A percentile compares a stretch with the other conserved stretches of the same genome.
These are phyloP conservation scores for Solanum chilense DNA, from an alignment of 257 asterid genomes.

Conservation along the genomic window DNA sequence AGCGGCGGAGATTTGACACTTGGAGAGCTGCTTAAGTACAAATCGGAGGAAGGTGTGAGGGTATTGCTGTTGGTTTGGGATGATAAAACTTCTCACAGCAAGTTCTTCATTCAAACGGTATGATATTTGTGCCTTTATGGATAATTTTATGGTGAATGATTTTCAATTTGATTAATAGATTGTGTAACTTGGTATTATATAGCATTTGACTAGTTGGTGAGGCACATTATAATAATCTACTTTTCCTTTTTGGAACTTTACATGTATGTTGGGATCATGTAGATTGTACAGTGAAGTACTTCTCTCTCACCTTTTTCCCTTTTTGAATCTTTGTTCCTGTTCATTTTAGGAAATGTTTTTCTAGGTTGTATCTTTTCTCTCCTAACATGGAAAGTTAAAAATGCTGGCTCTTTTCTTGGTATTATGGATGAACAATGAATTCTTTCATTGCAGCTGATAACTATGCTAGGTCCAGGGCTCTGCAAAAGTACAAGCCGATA, in stretches of 20 bases:
- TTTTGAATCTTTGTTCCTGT: background rate
- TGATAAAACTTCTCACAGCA: conserved; percentile 90
- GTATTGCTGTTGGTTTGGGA: conserved; percentile 95
- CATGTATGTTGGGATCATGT: background rate
- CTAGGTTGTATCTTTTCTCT: background rate
- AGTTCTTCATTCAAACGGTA: conserved; percentile 72
- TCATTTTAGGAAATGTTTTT: background rate
- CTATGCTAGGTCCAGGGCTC: background rate
- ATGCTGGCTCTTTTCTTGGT: background rate
- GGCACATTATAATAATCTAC: background rate
- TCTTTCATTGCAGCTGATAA: background rate
- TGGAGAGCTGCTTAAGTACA: conserved; percentile 80
- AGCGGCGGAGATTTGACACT: conserved; percentile 73
- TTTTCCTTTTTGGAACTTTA: background rate
- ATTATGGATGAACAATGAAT: background rate
- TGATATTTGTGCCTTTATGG: background rate
- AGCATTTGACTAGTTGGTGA: background rate
- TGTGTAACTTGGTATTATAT: background rate
- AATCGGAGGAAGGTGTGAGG: conserved; percentile 94
- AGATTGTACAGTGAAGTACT: background rate
- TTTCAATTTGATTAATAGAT: background rate
- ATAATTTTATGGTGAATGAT: background rate
- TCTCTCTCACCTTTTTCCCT: background rate
- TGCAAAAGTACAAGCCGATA: background rate
- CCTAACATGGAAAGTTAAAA: background rate